A percentile compares a stretch with the other conserved stretches of the same genome.
phyloP scores from a whole-genome alignment of 148 eudicot genomes.

The Rhododendron kiyosumense region DNA sequence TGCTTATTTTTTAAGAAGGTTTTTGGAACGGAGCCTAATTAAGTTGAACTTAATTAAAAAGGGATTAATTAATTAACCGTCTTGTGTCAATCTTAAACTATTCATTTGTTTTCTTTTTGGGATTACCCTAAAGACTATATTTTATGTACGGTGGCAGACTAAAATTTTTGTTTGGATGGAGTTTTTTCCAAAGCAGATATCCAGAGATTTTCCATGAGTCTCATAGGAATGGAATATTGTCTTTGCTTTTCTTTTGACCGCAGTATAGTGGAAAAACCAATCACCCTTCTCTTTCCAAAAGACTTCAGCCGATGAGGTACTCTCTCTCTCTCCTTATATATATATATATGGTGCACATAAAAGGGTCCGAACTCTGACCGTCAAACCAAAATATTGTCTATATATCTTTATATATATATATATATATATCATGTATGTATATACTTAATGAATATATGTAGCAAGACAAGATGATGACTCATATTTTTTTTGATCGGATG shows the following conservation, averaged over 20 bases:
- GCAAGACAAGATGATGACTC: neutral
- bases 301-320: neutral
- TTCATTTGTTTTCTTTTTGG: neutral
- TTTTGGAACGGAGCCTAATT: neutral
- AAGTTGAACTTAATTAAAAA: neutral
- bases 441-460: too few species aligned
- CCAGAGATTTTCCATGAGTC: neutral
- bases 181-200: constrained; percentile 1
- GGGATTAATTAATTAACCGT: too few species aligned
- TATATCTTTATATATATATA: too few species aligned
- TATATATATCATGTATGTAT: too few species aligned
- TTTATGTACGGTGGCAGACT: neutral
- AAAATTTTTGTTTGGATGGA: neutral
- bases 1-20: too few species aligned
- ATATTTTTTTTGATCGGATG: too few species aligned
- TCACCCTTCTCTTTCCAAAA: neutral
- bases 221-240: neutral
- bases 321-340: neutral
- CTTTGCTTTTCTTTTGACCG: neutral
- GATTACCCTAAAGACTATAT: neutral
- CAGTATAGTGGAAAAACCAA: neutral
- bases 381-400: too few species aligned
- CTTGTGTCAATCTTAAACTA: neutral
- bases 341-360: too few species aligned
- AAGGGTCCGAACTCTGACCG: too few species aligned